These are phyloP conservation scores for Fusarium sp. DNA, from an alignment of 2,329 filamentous ascomycete genomes.

Conservation along the genomic window DNA sequence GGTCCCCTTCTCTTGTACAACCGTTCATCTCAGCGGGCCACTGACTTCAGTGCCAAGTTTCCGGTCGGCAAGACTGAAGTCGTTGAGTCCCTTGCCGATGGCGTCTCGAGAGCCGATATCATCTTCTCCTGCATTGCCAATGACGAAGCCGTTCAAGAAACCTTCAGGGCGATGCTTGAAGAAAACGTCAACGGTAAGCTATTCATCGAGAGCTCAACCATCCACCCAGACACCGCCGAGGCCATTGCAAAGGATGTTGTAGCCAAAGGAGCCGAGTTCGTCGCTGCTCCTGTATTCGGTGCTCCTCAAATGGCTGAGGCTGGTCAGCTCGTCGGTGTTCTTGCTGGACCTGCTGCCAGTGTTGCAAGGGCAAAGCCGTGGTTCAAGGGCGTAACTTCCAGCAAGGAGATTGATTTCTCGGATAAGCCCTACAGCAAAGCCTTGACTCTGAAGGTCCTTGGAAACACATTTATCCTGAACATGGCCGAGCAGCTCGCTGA, in stretches of 20 bases:
- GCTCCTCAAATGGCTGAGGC: constrained; percentile 75
- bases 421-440: constrained; percentile 75
- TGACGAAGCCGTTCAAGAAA: constrained; percentile 74
- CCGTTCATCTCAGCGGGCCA: constrained; percentile 73
- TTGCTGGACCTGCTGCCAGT: constrained; percentile 69
- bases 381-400: constrained; percentile 76
- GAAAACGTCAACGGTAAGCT: constrained; percentile 73
- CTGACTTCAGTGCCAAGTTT: constrained; percentile 69
- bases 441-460: constrained; percentile 79
- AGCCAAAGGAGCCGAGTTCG: constrained; percentile 73
- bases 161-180: constrained; percentile 65
- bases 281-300: constrained; percentile 77
- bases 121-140: constrained; percentile 86
- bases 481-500: constrained; percentile 84
- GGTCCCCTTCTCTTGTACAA: constrained; percentile 83
- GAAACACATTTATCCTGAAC: constrained; percentile 86
- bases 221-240: constrained; percentile 84
- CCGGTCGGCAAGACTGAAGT: constrained; percentile 70
- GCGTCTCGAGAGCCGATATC: constrained; percentile 74
- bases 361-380: constrained; percentile 75
- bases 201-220: constrained; percentile 87
- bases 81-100: constrained; percentile 70
- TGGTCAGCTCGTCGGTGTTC: constrained; percentile 76
- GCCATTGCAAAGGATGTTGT: constrained; percentile 66
- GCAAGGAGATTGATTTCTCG: constrained; percentile 74